A percentile compares a stretch with the other conserved stretches of the same genome.
phyloP scores from a whole-genome alignment of 805 yeast genomes.

The Metschnikowia shivogae region DNA sequence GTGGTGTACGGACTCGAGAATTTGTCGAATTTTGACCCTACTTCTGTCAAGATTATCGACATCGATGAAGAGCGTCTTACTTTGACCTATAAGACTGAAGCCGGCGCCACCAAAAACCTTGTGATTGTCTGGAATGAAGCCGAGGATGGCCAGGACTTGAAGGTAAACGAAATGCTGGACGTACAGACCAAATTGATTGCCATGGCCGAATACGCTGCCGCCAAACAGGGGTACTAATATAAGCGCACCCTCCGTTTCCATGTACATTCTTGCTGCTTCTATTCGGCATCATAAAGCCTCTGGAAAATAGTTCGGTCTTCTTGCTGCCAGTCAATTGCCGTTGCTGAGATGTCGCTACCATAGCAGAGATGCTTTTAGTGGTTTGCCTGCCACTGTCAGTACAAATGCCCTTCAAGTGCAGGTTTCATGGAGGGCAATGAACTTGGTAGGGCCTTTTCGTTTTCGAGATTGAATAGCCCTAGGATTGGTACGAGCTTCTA shows the following conservation, averaged over 20 bases:
- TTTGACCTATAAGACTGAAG: constrained; percentile 20
- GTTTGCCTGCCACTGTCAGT: constrained; percentile 50
- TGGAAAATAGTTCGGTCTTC: constrained; percentile 13
- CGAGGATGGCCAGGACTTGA: constrained; percentile 26
- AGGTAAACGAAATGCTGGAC: constrained; percentile 31
- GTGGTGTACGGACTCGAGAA: constrained; percentile 60
- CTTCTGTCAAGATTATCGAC: constrained; percentile 24
- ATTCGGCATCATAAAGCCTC: constrained; percentile 18
- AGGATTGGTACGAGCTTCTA: too few relatives aligned
- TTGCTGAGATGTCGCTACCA: constrained; percentile 14
- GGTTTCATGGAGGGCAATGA: constrained; percentile 50
- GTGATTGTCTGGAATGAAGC: constrained; percentile 27
- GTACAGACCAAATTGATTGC: constrained; percentile 47
- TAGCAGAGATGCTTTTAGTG: constrained; percentile 44
- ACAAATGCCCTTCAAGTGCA: constrained; percentile 50
- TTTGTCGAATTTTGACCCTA: constrained; percentile 38
- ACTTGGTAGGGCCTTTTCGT: constrained; percentile 59
- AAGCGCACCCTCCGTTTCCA: constrained; percentile 39
- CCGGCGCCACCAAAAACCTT: constrained; percentile 13
- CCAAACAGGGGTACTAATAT: constrained; percentile 55
- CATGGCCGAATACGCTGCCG: constrained; percentile 76
- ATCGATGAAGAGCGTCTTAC: constrained; percentile 23
- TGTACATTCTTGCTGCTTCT: constrained; percentile 25
- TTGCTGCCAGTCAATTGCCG: constrained; percentile 4
- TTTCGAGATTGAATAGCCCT: constrained; percentile 40